phyloP scores from a whole-genome alignment of 2,329 filamentous ascomycete species.

The Xenoacremonium recifei region DNA sequence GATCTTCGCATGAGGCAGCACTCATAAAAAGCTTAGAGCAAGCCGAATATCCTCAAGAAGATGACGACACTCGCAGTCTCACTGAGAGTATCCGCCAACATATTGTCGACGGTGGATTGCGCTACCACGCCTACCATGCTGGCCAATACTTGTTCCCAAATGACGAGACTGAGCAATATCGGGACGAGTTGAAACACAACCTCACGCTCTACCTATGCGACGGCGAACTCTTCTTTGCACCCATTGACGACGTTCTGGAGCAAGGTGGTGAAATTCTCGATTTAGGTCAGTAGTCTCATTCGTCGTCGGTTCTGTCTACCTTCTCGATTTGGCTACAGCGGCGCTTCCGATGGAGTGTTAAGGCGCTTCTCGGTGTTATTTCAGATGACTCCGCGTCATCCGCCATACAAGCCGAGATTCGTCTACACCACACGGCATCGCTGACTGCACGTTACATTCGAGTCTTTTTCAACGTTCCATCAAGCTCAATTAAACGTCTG shows the following conservation, averaged over 20 bases:
- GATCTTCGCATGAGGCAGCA: constrained; percentile 27
- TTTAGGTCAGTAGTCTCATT: constrained; percentile 41
- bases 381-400: too few relatives aligned
- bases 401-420: too few relatives aligned
- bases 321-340: too few relatives aligned
- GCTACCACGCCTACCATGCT: constrained; percentile 41
- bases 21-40: constrained; percentile 32
- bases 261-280: constrained; percentile 45
- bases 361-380: too few relatives aligned
- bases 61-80: constrained; percentile 39
- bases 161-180: constrained; percentile 41
- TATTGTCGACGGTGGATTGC: constrained; percentile 39
- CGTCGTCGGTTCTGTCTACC: too few relatives aligned
- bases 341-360: too few relatives aligned
- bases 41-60: constrained; percentile 26
- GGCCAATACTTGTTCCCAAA: constrained; percentile 44
- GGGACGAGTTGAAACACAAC: constrained; percentile 41
- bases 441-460: too few relatives aligned
- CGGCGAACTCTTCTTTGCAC: constrained; percentile 43
- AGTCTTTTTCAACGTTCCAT: too few relatives aligned
- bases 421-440: too few relatives aligned
- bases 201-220: constrained; percentile 39
- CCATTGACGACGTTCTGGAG: constrained; percentile 37
- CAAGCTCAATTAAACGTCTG: too few relatives aligned
- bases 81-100: constrained; percentile 43